Percentiles rank a stretch among this genome's conserved stretches.
Conservation (phyloP, 164 flowering plant genomes). For the Sedum album region DNA sequence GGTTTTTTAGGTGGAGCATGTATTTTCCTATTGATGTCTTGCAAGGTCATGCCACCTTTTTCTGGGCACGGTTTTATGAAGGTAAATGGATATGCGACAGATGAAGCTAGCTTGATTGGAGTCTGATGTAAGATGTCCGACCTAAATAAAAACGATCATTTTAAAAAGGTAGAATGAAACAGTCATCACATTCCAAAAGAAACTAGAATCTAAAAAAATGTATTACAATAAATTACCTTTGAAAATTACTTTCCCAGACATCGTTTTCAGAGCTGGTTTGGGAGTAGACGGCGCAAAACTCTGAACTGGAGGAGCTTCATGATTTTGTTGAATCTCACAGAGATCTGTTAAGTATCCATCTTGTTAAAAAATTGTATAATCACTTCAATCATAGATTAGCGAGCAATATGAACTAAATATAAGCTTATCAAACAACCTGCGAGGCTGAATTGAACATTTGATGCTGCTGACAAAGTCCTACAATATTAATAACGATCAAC, state of each 20-base stretch:
- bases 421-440: conserved; percentile 34
- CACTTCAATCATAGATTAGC: not conserved
- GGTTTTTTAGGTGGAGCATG: conserved; percentile 49
- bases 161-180: no score
- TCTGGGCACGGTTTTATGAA: conserved; percentile 74
- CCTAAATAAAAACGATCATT: conserved; percentile 33
- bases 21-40: conserved; percentile 84
- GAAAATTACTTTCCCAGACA: conserved; percentile 35
- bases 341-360: conserved; percentile 29
- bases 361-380: not conserved
- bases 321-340: conserved; percentile 34
- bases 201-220: not conserved
- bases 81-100: no score
- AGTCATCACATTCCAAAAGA: not conserved
- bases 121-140: conserved; percentile 50
- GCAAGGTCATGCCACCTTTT: conserved; percentile 75
- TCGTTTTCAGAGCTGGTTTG: not conserved
- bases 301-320: conserved; percentile 30
- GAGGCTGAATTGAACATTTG: conserved; percentile 52
- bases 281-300: conserved; percentile 27
- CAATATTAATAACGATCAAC: conserved; percentile 10
- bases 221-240: conserved; percentile 37
- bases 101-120: conserved; percentile 59
- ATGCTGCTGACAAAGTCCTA: conserved; percentile 42
- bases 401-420: not conserved